Evolutionary conservation across 257 asterid genomes (phyloP).

Genomic region (Solanum bukasovii): DNA sequence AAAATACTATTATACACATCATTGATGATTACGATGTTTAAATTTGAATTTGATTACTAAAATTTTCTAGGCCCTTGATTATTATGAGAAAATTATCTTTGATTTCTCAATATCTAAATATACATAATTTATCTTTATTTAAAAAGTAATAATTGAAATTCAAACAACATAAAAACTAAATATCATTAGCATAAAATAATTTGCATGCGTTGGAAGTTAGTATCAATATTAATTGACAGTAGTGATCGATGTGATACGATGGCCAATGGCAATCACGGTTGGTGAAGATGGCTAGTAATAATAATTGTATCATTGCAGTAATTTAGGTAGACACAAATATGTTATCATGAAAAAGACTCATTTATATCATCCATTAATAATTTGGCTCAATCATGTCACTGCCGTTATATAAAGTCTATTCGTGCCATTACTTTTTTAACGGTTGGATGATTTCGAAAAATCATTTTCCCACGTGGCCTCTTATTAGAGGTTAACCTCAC

Average conservation of each 20-base stretch:
- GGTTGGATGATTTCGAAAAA: no score
- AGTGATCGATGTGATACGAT: no score
- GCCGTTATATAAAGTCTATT: no score
- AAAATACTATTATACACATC: neutral
- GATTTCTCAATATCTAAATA: neutral
- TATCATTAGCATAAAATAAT: neutral
- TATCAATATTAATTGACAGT: no score
- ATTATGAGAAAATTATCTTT: neutral
- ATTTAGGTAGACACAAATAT: no score
- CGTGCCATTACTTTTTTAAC: no score
- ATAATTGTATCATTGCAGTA: no score
- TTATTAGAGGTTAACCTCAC: neutral
- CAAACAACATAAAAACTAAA: neutral
- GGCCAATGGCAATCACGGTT: no score
- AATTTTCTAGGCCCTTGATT: neutral
- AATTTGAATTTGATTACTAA: neutral
- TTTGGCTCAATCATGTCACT: no score
- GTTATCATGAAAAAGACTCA: no score
- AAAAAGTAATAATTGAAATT: neutral
- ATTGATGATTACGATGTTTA: neutral
- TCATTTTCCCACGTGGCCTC: neutral
- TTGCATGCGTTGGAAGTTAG: neutral
- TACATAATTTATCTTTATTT: neutral
- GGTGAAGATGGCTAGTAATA: no score
- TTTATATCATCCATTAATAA: no score